Percentiles rank a stretch among this genome's conserved stretches.
phyloP scores from a whole-genome alignment of 352 stramenopile species.

The Globisporangium lucens region DNA sequence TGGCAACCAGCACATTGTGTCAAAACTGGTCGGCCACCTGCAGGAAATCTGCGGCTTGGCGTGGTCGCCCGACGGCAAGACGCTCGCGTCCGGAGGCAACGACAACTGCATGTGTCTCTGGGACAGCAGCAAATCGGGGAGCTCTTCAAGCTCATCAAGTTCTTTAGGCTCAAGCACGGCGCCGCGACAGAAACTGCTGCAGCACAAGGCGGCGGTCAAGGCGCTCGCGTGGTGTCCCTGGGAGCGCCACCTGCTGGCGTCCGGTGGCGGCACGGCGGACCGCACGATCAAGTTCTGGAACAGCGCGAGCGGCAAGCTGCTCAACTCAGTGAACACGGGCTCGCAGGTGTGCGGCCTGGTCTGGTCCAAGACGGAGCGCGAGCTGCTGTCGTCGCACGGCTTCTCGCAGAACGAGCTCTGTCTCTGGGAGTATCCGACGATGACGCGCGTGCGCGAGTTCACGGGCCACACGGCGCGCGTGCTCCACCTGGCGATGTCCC shows the following conservation, averaged over 20 bases:
- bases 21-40: constrained; percentile 75
- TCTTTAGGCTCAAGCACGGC: constrained; percentile 17
- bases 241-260: constrained; percentile 92
- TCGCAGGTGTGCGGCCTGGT: constrained; percentile 94
- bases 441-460: constrained; percentile 92
- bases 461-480: constrained; percentile 92
- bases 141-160: background rate
- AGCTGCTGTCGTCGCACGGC: constrained; percentile 95
- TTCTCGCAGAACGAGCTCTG: constrained; percentile 93
- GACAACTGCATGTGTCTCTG: constrained; percentile 95
- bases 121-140: constrained; percentile 60
- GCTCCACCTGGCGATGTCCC: constrained; percentile 91
- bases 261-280: constrained; percentile 94
- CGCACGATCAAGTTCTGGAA: constrained; percentile 98
- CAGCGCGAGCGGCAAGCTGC: constrained; percentile 57
- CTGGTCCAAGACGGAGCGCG: constrained; percentile 81
- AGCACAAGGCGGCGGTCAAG: constrained; percentile 95
- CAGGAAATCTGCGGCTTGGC: constrained; percentile 96
- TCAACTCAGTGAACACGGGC: constrained; percentile 94
- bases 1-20: constrained; percentile 46
- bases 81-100: constrained; percentile 93
- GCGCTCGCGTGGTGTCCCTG: constrained; percentile 96
- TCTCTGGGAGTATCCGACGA: constrained; percentile 95
- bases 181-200: constrained; percentile 59
- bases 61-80: constrained; percentile 93